Base-by-base conservation (phyloP, 305 asterid genomes). In the Fraxinus sp. region DNA sequence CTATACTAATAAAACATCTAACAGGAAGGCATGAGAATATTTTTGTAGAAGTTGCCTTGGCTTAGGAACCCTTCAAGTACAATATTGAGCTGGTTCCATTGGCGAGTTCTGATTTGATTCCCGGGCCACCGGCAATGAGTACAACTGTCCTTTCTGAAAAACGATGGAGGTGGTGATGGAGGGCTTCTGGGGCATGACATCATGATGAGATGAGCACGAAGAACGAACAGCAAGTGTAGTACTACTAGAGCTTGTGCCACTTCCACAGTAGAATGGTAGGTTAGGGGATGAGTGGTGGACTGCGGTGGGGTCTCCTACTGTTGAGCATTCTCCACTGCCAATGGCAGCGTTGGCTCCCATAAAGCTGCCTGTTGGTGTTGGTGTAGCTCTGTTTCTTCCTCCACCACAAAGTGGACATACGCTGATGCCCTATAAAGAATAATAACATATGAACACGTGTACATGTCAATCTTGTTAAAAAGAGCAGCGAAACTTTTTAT, bases 401-500 rank as follows among this genome's bases (percentile, higher is more conserved):
- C 80, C 88, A 18, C 88, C 91, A 66, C 92, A 90, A 8, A 82
- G 78, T 7, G 84, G 87, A 39, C 90, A 88, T 33, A 71, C 46
- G 33, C 30, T 37, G 2, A 77, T 66, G n/a, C 81, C 87, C 89
- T 89, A 10, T 1, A 4, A 1, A 55, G 35, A 79, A 71, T 18
- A 33, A 41, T 3, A 75, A 55, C 0, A 20, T 26, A 20, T 30
- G 71, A 28, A 6, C 55, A 32, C n/a, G 10, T 16, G 3, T 26
- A 55, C n/a, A 57, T 0, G 9, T 16, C 9, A 52, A 57, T 32
- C 3, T 18, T 13, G 1, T 4, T 6, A 62, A 4, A 49, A 16
- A 49, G 59, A 49, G 20, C 0, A 4, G 20, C 4, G 2, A 3
- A 49, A 14, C 59, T 4, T 62, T 11, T 62, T 18, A 18, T 62